These are phyloP conservation scores for Pelargonium cotyledonis DNA, from an alignment of 441 rosid species.

Conservation along the genomic window DNA sequence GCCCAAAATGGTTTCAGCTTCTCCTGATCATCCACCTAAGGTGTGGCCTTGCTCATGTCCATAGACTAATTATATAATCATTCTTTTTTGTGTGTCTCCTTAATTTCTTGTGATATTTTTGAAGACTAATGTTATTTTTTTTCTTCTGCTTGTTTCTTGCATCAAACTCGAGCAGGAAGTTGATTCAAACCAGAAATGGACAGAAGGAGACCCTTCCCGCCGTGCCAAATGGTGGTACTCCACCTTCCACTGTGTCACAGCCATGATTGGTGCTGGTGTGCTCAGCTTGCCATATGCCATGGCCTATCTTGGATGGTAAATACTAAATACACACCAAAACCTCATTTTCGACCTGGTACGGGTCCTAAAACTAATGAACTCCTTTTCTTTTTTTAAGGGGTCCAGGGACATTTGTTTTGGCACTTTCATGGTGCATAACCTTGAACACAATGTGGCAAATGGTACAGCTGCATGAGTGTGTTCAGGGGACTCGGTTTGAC, in stretches of 20 bases:
- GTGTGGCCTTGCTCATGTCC: conserved; percentile 21
- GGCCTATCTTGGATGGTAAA: conserved; percentile 92
- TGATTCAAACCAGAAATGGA: conserved; percentile 49
- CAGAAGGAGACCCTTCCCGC: conserved; percentile 46
- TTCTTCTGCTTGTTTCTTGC: not conserved
- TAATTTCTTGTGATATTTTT: not conserved
- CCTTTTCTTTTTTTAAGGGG: conserved; percentile 46
- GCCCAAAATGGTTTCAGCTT: conserved; percentile 50
- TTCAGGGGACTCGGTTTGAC: conserved; percentile 80
- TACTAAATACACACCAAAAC: not conserved
- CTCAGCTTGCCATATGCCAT: conserved; percentile 91
- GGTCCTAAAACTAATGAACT: not conserved
- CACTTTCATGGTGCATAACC: conserved; percentile 75
- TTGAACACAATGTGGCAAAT: conserved; percentile 92
- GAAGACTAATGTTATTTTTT: not conserved
- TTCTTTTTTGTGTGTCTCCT: not conserved
- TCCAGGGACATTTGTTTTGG: conserved; percentile 62
- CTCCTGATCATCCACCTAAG: conserved; percentile 47
- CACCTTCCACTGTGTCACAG: conserved; percentile 81
- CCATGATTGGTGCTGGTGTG: conserved; percentile 99
- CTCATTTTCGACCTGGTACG: not conserved
- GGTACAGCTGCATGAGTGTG: conserved; percentile 85
- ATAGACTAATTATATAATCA: not conserved
- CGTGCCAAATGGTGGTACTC: conserved; percentile 96
- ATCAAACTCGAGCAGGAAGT: conserved; percentile 37